A percentile compares a stretch with the other conserved stretches of the same genome.
Evolutionary conservation across 2,329 filamentous ascomycete species (phyloP).

Genomic region (Colletotrichum sp.): DNA sequence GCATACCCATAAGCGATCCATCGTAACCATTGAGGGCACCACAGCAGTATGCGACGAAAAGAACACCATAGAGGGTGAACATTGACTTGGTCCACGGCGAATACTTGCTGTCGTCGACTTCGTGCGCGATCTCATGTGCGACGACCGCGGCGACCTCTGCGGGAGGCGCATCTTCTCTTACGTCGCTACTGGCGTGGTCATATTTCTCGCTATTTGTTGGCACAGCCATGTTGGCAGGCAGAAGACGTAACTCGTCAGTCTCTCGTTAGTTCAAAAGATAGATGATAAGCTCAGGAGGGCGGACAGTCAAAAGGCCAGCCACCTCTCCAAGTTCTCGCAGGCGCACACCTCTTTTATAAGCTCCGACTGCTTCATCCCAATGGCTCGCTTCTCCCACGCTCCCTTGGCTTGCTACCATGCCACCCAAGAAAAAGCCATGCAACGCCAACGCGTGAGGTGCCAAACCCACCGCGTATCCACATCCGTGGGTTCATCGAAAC

Average conservation of each 20-base stretch:
- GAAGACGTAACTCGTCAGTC: neutral
- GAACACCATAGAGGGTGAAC: constrained; percentile 20
- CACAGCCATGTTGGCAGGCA: constrained; percentile 2
- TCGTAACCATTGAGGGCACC: constrained; percentile 21
- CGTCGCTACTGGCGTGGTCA: neutral
- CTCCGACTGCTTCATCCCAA: neutral
- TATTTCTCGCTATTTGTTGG: neutral
- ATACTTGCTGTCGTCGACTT: constrained; percentile 15
- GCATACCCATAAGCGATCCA: neutral
- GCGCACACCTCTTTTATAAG: constrained; percentile 2
- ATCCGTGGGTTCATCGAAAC: neutral
- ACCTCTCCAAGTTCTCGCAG: neutral
- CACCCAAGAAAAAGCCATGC: neutral
- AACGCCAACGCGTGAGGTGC: neutral
- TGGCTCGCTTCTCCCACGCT: neutral
- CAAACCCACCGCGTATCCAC: neutral
- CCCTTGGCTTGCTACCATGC: neutral
- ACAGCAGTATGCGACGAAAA: constrained; percentile 22
- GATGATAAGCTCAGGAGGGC: neutral
- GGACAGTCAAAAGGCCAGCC: neutral
- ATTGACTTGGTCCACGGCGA: constrained; percentile 24
- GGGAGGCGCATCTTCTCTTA: neutral
- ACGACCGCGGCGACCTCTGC: neutral
- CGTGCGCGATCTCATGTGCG: constrained; percentile 20
- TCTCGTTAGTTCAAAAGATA: neutral